Percentiles rank a stretch among this genome's conserved stretches.
phyloP scores from a whole-genome alignment of 371 early-diverging fungal genomes.

The Dipsacomyces acuminosporus region DNA sequence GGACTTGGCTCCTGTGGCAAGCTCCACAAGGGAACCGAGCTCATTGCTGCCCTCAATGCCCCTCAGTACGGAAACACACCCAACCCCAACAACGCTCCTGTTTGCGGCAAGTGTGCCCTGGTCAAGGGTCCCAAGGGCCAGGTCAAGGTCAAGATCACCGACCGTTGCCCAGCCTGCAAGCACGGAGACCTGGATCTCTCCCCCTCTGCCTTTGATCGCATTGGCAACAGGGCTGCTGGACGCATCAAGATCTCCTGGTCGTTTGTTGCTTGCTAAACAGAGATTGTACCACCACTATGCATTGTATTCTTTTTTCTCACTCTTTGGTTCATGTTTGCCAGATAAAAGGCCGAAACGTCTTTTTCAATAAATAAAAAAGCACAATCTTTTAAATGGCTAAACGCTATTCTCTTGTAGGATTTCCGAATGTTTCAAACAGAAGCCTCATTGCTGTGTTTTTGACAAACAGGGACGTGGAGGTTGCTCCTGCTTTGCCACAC shows the following conservation, averaged over 20 bases:
- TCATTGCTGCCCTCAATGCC: constrained; percentile 40
- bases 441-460: no score
- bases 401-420: no score
- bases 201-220: constrained; percentile 55
- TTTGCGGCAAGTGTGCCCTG: constrained; percentile 50
- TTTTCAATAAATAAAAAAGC: no score
- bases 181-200: constrained; percentile 56
- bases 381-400: no score
- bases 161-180: constrained; percentile 46
- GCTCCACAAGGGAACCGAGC: constrained; percentile 24
- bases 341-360: no score
- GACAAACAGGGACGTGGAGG: no score
- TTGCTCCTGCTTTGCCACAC: no score
- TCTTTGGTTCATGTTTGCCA: no score
- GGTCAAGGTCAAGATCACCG: constrained; percentile 39
- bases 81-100: constrained; percentile 45
- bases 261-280: constrained; percentile 44
- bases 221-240: constrained; percentile 51
- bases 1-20: constrained; percentile 44
- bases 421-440: no score
- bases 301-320: no score
- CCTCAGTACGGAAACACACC: constrained; percentile 37
- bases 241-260: constrained; percentile 57
- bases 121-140: constrained; percentile 41
- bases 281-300: no score